Conservation (phyloP, 805 yeast genomes). For the Crinitomyces ghanaensis region DNA sequence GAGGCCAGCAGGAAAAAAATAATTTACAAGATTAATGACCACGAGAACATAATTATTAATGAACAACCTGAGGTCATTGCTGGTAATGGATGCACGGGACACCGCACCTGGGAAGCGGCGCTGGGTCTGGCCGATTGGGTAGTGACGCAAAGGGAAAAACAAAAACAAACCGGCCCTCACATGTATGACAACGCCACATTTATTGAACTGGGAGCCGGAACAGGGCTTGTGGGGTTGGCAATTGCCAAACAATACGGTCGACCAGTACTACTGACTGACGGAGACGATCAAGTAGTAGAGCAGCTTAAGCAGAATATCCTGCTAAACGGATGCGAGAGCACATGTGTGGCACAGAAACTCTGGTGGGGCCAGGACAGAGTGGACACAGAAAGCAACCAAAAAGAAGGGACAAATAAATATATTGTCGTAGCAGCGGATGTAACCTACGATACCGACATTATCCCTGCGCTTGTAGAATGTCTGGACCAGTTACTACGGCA, state of each 20-base stretch:
- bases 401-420: too few species aligned
- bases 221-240: conserved; percentile 62
- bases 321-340: conserved; percentile 29
- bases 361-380: conserved; percentile 17
- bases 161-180: conserved; percentile 2
- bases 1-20: conserved; percentile 4
- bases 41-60: conserved; percentile 1
- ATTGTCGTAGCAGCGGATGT: conserved; percentile 69
- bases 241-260: conserved; percentile 15
- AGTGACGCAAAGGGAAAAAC: too few species aligned
- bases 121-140: conserved; percentile 49
- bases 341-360: conserved; percentile 6
- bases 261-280: conserved; percentile 49
- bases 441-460: conserved; percentile 59
- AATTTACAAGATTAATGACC: conserved; percentile 3
- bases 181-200: conserved; percentile 16
- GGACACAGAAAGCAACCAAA: too few species aligned
- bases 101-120: conserved; percentile 92
- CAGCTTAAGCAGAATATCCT: conserved; percentile 34
- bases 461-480: conserved; percentile 44
- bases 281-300: conserved; percentile 46
- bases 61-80: conserved; percentile 18
- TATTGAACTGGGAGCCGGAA: conserved; percentile 80
- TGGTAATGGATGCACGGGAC: conserved; percentile 67
- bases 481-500: conserved; percentile 22